Conservation (phyloP, 2,329 filamentous ascomycete genomes). For the Trichoderma afroharzianum region DNA sequence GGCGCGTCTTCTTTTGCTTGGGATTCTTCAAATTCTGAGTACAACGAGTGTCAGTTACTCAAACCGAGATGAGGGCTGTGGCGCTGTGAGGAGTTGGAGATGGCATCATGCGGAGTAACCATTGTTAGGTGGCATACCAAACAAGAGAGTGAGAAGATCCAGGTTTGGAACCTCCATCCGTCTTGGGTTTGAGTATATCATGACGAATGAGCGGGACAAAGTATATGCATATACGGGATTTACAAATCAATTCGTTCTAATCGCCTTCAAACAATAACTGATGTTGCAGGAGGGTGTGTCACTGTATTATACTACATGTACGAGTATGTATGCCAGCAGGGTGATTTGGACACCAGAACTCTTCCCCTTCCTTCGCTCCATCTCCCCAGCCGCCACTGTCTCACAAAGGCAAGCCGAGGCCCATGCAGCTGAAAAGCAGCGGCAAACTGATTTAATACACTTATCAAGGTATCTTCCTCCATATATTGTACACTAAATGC, state of each 20-base stretch:
- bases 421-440: background rate
- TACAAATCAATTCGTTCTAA: background rate
- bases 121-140: slow-evolving; percentile 35
- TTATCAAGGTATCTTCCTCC: background rate
- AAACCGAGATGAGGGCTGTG: background rate
- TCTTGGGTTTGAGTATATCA: slow-evolving; percentile 37
- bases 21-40: slow-evolving; percentile 35
- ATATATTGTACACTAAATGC: background rate
- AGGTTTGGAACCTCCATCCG: slow-evolving; percentile 32
- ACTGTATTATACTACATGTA: background rate
- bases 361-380: background rate
- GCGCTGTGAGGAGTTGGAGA: background rate
- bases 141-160: slow-evolving; percentile 42
- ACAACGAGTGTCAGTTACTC: background rate
- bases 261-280: background rate
- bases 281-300: background rate
- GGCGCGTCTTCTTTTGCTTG: slow-evolving; percentile 44
- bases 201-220: slow-evolving; percentile 11
- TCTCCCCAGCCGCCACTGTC: background rate
- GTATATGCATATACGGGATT: background rate
- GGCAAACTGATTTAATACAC: background rate
- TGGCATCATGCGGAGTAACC: background rate
- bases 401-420: background rate
- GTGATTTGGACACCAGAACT: background rate
- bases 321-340: background rate